Base-by-base conservation (phyloP, 345 rosid genomes). In the Eucalyptus polybractea region DNA sequence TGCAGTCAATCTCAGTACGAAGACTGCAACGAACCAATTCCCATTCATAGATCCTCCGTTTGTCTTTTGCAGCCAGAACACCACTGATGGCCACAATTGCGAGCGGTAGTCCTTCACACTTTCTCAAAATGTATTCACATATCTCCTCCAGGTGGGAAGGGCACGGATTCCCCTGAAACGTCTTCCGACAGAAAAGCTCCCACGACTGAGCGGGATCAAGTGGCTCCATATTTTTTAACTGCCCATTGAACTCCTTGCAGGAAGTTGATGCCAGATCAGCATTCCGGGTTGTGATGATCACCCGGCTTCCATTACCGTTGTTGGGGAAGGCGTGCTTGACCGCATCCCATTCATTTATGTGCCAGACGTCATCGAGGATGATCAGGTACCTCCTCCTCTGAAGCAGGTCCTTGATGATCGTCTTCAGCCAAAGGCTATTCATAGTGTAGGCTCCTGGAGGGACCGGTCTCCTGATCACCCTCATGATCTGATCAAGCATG, bases 71-170 rank as follows among this genome's bases (percentile, higher is more conserved):
- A 6, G 94, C 93, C 89, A 93, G 47, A 49, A 92, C 93, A 4
- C 94, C 95, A 42, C 94, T 90, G 56, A 94, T 91, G 19, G 94
- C 95, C 81, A 92, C 93, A 5, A 94, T 93, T 37, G 95, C 93
- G 22, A 94, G 92, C 3, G 93, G 94, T 8, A 94, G 60, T 24
- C 93, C 95, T 40, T 87, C 92, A 45, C 95, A 94, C 37, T 90
- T 94, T 50, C 86, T 87, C 87, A 93, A 86, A 83, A 94, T 90
- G 3, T 50, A 76, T 11, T 40, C 54, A 11, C 92, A 93, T 6
- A 90, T 87, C 40, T 90, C 91, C 87, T 90, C 90, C 42, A 94
- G 81, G 45, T 93, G 83, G 27, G 90, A 44, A 45, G 94, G 94
- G 69, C 94, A 94, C 0, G 88, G 27, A 54, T 87, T 89, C 27